Evolutionary conservation across 208 protist species (phyloP).

Genomic region (Crithidia mellificae): DNA sequence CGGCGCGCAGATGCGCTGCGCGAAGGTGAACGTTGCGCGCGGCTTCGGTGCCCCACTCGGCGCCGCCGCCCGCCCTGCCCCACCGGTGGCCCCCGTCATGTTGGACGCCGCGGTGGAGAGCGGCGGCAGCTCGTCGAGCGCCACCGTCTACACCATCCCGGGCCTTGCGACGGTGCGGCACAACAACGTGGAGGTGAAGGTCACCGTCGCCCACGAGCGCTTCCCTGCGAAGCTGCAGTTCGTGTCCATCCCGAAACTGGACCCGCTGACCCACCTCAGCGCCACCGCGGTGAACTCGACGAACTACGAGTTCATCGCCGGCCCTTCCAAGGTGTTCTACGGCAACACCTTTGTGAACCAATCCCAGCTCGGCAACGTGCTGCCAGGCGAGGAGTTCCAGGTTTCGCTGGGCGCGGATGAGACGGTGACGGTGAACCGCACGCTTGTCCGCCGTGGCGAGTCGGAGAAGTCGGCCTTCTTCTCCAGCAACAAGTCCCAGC

Average conservation of each 20-base stretch:
- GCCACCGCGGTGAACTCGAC: slow-evolving; percentile 50
- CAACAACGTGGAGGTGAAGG: slow-evolving; percentile 48
- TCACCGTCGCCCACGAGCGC: slow-evolving; percentile 40
- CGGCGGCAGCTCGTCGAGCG: slow-evolving; percentile 27
- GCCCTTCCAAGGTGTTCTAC: slow-evolving; percentile 51
- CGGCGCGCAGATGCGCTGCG: background rate
- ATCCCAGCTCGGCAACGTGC: slow-evolving; percentile 43
- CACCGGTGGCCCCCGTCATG: slow-evolving; percentile 21
- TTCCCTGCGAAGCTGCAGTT: slow-evolving; percentile 47
- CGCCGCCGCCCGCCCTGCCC: background rate
- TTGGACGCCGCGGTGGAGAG: slow-evolving; percentile 19
- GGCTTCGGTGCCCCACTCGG: background rate
- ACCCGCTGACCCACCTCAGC: slow-evolving; percentile 36
- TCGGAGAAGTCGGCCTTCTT: slow-evolving; percentile 29
- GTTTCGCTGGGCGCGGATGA: slow-evolving; percentile 54
- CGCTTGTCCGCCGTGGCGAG: slow-evolving; percentile 26
- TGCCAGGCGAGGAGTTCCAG: slow-evolving; percentile 48
- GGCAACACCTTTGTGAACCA: slow-evolving; percentile 51
- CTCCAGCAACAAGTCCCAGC: slow-evolving; percentile 23
- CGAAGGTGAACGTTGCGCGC: background rate
- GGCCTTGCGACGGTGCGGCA: slow-evolving; percentile 42
- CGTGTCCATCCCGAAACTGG: slow-evolving; percentile 39
- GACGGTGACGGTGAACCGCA: slow-evolving; percentile 37
- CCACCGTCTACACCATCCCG: slow-evolving; percentile 48
- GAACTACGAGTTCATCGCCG: slow-evolving; percentile 50